Evolutionary conservation across 1,284 basidiomycete species (phyloP).

Genomic region (Fomes fomentarius): DNA sequence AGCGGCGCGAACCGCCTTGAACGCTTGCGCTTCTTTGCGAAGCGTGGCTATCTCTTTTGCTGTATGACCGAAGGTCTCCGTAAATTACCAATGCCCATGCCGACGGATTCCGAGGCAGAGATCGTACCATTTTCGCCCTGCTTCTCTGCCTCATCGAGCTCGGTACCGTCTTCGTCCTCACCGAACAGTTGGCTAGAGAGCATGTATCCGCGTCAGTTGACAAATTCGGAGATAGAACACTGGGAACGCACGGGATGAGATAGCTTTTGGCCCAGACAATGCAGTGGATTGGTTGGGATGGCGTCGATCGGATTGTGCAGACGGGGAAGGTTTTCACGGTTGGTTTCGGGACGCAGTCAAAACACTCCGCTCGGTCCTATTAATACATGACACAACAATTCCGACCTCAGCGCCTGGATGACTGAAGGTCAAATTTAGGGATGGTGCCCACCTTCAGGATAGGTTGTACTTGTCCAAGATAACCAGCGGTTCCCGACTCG

Average conservation of each 20-base stretch:
- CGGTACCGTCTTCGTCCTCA: conserved; percentile 79
- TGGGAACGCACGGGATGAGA: conserved; percentile 80
- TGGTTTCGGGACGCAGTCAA: conserved; percentile 89
- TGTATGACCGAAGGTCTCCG: conserved; percentile 38
- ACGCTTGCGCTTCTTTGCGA: conserved; percentile 88
- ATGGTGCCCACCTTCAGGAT: conserved; percentile 60
- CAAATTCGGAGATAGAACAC: not conserved
- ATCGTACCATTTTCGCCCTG: conserved; percentile 83
- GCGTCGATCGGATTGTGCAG: conserved; percentile 97
- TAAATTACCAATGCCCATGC: too few species aligned
- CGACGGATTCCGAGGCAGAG: too few species aligned
- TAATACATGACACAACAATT: not conserved
- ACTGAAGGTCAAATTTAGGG: not conserved
- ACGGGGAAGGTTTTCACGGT: conserved; percentile 96
- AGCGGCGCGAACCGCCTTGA: conserved; percentile 76
- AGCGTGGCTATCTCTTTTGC: conserved; percentile 91
- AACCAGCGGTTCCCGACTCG: conserved; percentile 97
- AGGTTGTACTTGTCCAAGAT: conserved; percentile 86
- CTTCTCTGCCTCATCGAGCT: conserved; percentile 85
- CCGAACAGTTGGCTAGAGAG: conserved; percentile 89
- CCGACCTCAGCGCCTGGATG: too few species aligned
- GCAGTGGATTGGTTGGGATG: conserved; percentile 97
- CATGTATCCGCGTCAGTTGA: not conserved
- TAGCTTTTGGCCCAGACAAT: conserved; percentile 99
- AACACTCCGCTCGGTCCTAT: conserved; percentile 88